A percentile compares a stretch with the other conserved stretches of the same genome.
phyloP scores from a whole-genome alignment of 805 yeast genomes.

The Ogataea nitratoaversa region DNA sequence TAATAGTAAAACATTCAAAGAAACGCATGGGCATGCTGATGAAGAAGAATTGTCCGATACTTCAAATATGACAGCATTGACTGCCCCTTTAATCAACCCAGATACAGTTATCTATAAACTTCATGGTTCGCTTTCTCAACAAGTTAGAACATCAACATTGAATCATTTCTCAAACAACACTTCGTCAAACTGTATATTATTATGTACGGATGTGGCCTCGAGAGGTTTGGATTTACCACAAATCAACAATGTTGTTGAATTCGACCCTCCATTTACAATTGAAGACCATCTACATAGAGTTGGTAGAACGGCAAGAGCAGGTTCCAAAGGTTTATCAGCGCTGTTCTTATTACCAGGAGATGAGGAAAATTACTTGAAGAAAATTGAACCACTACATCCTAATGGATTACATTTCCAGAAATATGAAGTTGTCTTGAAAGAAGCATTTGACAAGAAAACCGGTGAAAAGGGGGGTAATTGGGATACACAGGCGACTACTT shows the following conservation, averaged over 20 bases:
- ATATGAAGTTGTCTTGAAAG: slow-evolving; percentile 39
- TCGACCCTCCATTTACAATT: slow-evolving; percentile 90
- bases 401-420: slow-evolving; percentile 39
- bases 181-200: slow-evolving; percentile 48
- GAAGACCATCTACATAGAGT: slow-evolving; percentile 96
- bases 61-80: slow-evolving; percentile 37
- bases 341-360: slow-evolving; percentile 82
- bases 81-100: slow-evolving; percentile 49
- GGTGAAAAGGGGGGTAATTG: slow-evolving; percentile 42
- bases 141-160: slow-evolving; percentile 72
- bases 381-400: slow-evolving; percentile 54
- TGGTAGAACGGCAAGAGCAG: slow-evolving; percentile 99
- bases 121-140: slow-evolving; percentile 91
- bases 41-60: slow-evolving; percentile 16
- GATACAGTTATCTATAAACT: slow-evolving; percentile 55
- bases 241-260: slow-evolving; percentile 82
- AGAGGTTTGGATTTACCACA: slow-evolving; percentile 92
- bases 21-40: slow-evolving; percentile 12
- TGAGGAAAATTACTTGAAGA: slow-evolving; percentile 79
- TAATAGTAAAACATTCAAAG: slow-evolving; percentile 4
- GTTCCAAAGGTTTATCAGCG: slow-evolving; percentile 72
- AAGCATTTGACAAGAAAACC: slow-evolving; percentile 22
- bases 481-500: slow-evolving; percentile 94
- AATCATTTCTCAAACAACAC: slow-evolving; percentile 49
- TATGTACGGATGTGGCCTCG: slow-evolving; percentile 97